Base-by-base conservation (phyloP, 1,139 yeast species). In the Casaregolazyma suthepensis region DNA sequence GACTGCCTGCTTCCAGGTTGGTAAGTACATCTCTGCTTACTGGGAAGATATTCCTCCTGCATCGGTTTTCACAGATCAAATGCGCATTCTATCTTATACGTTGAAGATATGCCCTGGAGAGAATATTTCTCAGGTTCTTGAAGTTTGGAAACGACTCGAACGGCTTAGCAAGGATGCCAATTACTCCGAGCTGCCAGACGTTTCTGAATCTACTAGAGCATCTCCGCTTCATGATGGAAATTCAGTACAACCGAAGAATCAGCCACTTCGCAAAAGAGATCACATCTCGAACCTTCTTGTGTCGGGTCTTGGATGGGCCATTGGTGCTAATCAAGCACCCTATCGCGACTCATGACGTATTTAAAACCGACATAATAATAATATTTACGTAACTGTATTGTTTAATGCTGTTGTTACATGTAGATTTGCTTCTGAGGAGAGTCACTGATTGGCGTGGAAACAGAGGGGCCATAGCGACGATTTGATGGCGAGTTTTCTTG, bases 271-370 rank as follows among this genome's bases (percentile, higher is more conserved):
- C 13, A 67, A 65, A 52, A 69, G 81, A 45, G 83, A 78, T 53
- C 80, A 78, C 61, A 59, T 80, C 6, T 76, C 82, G 5, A 78
- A 75, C 56, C 64, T 81, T 55, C 70, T 81, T 53, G 83, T 78
- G 0, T 74, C 80, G 40, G 85, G 86, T 0, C 67, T 81, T 47
- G 86, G 85, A 1, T 81, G 86, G 86, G 86, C 85, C 1, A 79
- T 81, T 57, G 86, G 86, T 4, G 86, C 86, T 2, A 75, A 71
- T 50, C 48, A 45, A n/a, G 19, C 40, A 2, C 23, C 22, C 7
- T 19, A 45, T 15, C 22, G 42, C 26, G 22, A 31, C 20, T n/a
- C 26, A 22, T 38, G 20, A 26, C 6, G 37, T 22, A n/a, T 29
- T 23, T 29, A 38, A 38, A 22, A 31, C 12, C 12, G 17, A 22